Percentiles rank a stretch among this genome's conserved stretches.
Conservation (phyloP, 345 rosid genomes). For the Moricandia arvensis region DNA sequence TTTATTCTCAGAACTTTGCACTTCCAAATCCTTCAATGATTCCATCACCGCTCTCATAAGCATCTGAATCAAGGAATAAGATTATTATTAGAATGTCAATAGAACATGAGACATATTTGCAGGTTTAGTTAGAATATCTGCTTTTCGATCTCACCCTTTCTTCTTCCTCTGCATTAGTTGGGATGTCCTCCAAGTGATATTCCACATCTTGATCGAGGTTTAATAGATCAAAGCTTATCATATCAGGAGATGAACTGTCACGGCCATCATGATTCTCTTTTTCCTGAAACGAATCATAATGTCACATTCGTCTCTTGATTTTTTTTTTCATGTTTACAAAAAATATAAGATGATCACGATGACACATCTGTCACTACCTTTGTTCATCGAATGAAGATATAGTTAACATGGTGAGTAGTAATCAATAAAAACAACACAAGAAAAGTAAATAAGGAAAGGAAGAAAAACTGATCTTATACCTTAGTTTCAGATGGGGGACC, state of each 20-base stretch:
- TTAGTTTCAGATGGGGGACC: constrained; percentile 45
- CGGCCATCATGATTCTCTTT: constrained; percentile 41
- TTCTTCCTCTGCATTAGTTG: constrained; percentile 70
- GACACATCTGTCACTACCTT: not conserved
- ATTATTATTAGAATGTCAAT: not conserved
- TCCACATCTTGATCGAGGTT: constrained; percentile 60
- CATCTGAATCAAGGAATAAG: constrained; percentile 56
- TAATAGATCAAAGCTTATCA: constrained; percentile 78
- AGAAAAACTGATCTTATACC: constrained; percentile 44
- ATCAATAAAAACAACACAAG: not conserved
- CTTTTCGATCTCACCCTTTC: constrained; percentile 53
- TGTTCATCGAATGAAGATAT: not conserved
- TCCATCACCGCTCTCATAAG: constrained; percentile 77
- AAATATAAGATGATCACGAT: not conserved
- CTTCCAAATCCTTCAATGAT: constrained; percentile 67
- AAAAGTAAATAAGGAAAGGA: not conserved
- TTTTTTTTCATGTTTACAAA: not conserved
- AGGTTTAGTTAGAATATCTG: not conserved
- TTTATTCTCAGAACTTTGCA: constrained; percentile 36
- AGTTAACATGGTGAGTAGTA: not conserved
- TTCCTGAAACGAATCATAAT: constrained; percentile 42
- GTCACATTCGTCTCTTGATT: not conserved
- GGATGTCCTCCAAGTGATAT: constrained; percentile 74
- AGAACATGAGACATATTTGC: not conserved
- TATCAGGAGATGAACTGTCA: constrained; percentile 54